Evolutionary conservation across 2,329 filamentous ascomycete species (phyloP), one percentile per base, ranked within the genome.

Genomic region (Hymenoscyphus repandus): DNA sequence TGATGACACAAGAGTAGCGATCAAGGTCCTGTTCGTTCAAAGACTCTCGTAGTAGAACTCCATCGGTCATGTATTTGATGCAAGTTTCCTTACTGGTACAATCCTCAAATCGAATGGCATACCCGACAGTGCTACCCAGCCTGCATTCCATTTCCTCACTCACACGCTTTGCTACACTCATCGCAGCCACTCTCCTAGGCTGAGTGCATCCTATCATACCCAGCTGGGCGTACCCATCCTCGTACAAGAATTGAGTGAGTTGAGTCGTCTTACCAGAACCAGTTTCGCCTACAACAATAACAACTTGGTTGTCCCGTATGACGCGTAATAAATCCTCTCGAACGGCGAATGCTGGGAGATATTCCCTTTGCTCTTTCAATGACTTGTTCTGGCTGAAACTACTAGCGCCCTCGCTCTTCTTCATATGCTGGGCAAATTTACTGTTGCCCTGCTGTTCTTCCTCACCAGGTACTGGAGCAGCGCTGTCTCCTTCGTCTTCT

Each of bases 11-110:
- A 12, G 92, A 96, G 67, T 99, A 99, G 58, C 89, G 88, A 68
- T 97, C 93, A 41, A 99, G 76, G 67, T 99, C 92, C 6, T 86
- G 82, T 68, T 97, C 92, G 53, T 90, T 91, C 10, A 99, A 76
- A 5, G 90, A 96, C 65, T 99, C 95, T 72, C 93, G 82, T 31
- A 99, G 78, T 40, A 99, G 74, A 18, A 99, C 89, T 73, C 93
- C 93, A 64, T 99, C 95, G 0, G 93, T 99, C 91, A 99, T 96
- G 69, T 99, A 99, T 70, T 99, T 99, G 72, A 99, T 97, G 53
- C 85, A 77, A 0, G 93, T 99, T 51, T 97, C 87, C 60, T 90
- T 90, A 73, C 90, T 96, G 1, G 93, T 99, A 69, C 91, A 96
- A 67, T 99, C 95, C 66, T 99, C 93, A 63, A 99, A 99, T 48